phyloP scores from a whole-genome alignment of 805 yeast genomes.

The Metschnikowia henanensis region DNA sequence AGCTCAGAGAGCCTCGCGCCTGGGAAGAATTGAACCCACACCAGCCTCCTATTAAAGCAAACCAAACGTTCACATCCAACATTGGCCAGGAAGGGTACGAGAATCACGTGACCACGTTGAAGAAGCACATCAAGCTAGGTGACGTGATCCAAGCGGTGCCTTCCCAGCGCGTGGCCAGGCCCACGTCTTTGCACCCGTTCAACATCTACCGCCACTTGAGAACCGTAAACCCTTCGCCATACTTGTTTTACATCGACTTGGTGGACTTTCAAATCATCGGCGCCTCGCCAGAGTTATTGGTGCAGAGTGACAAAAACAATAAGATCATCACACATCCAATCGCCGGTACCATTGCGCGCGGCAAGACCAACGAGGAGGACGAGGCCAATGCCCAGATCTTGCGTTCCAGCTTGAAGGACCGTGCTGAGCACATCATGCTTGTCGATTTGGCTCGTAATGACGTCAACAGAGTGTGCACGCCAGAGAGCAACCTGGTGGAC shows the following conservation, averaged over 20 bases:
- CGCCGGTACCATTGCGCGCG: conserved; percentile 95
- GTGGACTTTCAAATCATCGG: conserved; percentile 94
- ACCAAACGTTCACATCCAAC: conserved; percentile 79
- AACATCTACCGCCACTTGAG: conserved; percentile 93
- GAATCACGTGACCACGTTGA: conserved; percentile 69
- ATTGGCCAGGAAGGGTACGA: conserved; percentile 95
- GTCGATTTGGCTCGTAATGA: conserved; percentile 98
- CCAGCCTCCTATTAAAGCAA: conserved; percentile 69
- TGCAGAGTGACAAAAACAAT: conserved; percentile 70
- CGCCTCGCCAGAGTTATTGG: conserved; percentile 94
- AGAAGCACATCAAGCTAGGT: conserved; percentile 82
- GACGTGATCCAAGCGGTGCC: conserved; percentile 99
- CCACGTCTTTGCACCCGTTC: conserved; percentile 94
- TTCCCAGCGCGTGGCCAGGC: conserved; percentile 94
- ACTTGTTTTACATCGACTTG: conserved; percentile 90
- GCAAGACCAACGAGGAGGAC: conserved; percentile 89
- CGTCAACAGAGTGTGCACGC: conserved; percentile 92
- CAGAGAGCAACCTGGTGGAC: conserved; percentile 81
- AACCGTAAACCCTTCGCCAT: conserved; percentile 97
- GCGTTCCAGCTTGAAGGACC: conserved; percentile 78
- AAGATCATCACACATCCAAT: conserved; percentile 93
- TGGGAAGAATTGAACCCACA: conserved; percentile 57
- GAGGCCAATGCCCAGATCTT: conserved; percentile 76
- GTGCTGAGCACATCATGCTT: conserved; percentile 98
- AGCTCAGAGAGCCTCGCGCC: conserved; percentile 46